Base-by-base conservation (phyloP, 106 monocot genomes). In the Acorus gramineus region DNA sequence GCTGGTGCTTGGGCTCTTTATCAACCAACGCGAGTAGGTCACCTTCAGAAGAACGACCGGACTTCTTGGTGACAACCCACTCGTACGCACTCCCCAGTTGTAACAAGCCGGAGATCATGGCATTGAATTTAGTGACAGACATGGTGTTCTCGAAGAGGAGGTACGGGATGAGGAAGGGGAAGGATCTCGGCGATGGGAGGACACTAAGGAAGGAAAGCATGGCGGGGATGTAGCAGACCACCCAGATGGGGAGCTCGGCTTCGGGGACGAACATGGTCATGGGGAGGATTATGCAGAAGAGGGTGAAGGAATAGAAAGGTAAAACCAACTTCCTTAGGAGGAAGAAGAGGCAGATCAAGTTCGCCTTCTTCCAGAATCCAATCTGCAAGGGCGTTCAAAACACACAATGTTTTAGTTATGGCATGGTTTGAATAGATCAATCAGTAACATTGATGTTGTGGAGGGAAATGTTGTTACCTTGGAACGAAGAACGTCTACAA, bases 91-190 rank as follows among this genome's bases (percentile, higher is more conserved):
- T 87, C 0, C 90, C 90, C 2, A 96, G 80, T 66, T 96, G 90
- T 72, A 90, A 87, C 2, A 96, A 70, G 50, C 95, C 95, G 0
- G 95, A 96, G 63, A 96, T 77, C 95, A 96, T 96, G 44, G 95
- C 95, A 49, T 85, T 90, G 78, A 96, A 96, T 55, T 96, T 96
- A 46, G 95, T 96, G 45, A 96, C 95, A 0, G 95, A 96, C 95
- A 96, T 90, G 56, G 95, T 96, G 78, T 96, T 96, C 67, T 96
- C 95, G 0, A 95, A 95, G 4, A 95, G 82, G 11, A 95, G 86
- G 69, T 90, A 92, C 3, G 92, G 92, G 74, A 93, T 79, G 42
- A 93, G 82, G 70, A 93, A 93, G 0, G 95, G 95, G 70, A 96
- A 87, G 7, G 95, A 86, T 59, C 73, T 77, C 0, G 85, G 87